phyloP scores from a whole-genome alignment of 2,329 filamentous ascomycete genomes.

The Talaromyces piceae region DNA sequence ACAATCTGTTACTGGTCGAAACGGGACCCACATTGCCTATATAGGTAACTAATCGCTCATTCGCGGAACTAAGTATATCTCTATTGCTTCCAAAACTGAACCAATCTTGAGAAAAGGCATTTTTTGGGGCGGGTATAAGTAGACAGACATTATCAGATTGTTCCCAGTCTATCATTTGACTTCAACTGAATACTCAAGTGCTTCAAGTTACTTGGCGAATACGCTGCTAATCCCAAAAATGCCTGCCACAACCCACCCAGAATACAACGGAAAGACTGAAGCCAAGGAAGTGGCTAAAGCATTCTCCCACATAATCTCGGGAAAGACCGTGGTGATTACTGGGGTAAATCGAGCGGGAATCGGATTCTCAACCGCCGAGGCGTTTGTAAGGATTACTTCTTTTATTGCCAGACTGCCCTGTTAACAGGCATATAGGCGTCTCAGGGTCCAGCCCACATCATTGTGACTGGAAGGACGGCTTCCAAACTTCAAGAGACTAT shows the following conservation, averaged over 20 bases:
- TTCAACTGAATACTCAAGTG: too few relatives aligned
- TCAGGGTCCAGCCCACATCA: constrained; percentile 10
- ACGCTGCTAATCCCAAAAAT: neutral
- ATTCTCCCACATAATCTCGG: constrained; percentile 27
- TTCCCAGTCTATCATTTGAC: too few relatives aligned
- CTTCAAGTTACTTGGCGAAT: neutral
- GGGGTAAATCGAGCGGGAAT: constrained; percentile 4
- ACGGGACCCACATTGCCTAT: neutral
- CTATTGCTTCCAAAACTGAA: too few relatives aligned
- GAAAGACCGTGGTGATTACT: constrained; percentile 19
- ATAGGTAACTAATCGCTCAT: constrained; percentile 3
- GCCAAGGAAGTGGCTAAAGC: constrained; percentile 32
- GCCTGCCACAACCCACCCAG: constrained; percentile 21
- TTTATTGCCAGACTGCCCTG: neutral
- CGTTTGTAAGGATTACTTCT: constrained; percentile 4
- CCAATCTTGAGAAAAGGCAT: too few relatives aligned
- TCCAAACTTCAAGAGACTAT: constrained; percentile 11
- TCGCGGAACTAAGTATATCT: too few relatives aligned
- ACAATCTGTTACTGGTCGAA: neutral
- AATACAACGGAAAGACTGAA: constrained; percentile 31
- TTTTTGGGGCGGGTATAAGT: too few relatives aligned
- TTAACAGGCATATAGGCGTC: constrained; percentile 14
- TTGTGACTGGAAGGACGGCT: constrained; percentile 12
- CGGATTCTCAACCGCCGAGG: constrained; percentile 6
- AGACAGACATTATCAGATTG: too few relatives aligned